Conservation (phyloP, 306 rosid genomes). For the Corylus heterophylla region DNA sequence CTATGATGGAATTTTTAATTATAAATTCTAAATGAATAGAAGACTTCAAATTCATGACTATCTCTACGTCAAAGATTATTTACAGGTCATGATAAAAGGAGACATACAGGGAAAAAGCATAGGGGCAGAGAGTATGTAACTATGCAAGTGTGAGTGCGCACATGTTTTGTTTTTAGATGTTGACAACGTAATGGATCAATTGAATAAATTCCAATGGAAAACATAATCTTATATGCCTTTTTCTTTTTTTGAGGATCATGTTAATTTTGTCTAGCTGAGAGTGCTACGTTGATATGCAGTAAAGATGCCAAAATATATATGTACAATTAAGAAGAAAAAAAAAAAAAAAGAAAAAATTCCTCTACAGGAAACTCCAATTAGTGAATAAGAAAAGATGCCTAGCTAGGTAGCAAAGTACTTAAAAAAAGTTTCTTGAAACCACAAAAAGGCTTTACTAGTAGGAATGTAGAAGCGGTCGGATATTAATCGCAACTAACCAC, state of each 20-base stretch:
- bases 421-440: not conserved
- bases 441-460: not conserved
- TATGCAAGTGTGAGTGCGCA: not conserved
- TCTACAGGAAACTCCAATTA: not conserved
- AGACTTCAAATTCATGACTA: not conserved
- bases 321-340: not conserved
- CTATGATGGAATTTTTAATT: not conserved
- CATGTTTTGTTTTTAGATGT: not conserved
- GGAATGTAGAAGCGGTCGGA: too few species aligned
- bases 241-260: not conserved
- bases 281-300: not conserved
- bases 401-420: not conserved
- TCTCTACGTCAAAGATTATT: not conserved
- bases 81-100: not conserved
- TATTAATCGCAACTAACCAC: too few species aligned
- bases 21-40: not conserved
- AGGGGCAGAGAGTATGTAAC: not conserved
- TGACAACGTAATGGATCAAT: not conserved
- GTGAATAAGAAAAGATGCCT: not conserved
- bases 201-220: not conserved
- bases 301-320: not conserved
- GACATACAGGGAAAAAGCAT: not conserved
- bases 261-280: not conserved
- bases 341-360: not conserved
- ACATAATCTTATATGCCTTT: not conserved